A percentile compares a stretch with the other conserved stretches of the same genome.
These are phyloP conservation scores for Epichloe sp. DNA, from an alignment of 2,329 filamentous ascomycete genomes.

Conservation along the genomic window DNA sequence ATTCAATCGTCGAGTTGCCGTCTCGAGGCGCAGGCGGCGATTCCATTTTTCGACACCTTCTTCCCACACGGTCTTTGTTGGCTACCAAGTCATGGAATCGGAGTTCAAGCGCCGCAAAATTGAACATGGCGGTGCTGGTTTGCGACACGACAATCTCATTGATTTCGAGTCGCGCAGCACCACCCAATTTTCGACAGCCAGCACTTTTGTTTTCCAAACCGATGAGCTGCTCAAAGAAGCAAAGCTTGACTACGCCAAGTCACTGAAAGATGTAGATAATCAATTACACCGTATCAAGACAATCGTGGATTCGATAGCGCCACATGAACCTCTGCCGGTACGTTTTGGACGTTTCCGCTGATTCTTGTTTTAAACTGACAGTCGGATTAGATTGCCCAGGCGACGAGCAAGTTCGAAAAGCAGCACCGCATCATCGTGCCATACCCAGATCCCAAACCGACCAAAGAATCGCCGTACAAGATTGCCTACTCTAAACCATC, in stretches of 20 bases:
- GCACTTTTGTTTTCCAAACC: slow-evolving; percentile 45
- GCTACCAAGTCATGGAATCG: slow-evolving; percentile 26
- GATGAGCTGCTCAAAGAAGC: slow-evolving; percentile 45
- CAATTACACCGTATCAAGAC: slow-evolving; percentile 39
- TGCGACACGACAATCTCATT: slow-evolving; percentile 24
- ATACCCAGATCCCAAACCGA: slow-evolving; percentile 69
- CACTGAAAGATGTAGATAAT: slow-evolving; percentile 34
- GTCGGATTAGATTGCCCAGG: slow-evolving; percentile 48
- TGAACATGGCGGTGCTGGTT: slow-evolving; percentile 23
- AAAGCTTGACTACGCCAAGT: slow-evolving; percentile 36
- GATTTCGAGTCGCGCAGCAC: slow-evolving; percentile 27
- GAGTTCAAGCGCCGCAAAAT: slow-evolving; percentile 37
- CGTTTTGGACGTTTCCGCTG: slow-evolving; percentile 10
- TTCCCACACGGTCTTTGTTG: not conserved
- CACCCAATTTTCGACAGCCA: slow-evolving; percentile 31
- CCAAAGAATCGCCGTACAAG: slow-evolving; percentile 67
- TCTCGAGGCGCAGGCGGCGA: not conserved
- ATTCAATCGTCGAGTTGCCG: not conserved
- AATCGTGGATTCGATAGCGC: slow-evolving; percentile 35
- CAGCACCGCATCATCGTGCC: slow-evolving; percentile 60
- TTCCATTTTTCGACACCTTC: not conserved
- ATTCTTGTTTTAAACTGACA: not conserved
- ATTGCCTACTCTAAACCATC: slow-evolving; percentile 63
- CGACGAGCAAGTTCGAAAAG: slow-evolving; percentile 53
- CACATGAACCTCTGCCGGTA: slow-evolving; percentile 38